Evolutionary conservation across 306 rosid species (phyloP).

Genomic region (apple (Malus domestica)): DNA sequence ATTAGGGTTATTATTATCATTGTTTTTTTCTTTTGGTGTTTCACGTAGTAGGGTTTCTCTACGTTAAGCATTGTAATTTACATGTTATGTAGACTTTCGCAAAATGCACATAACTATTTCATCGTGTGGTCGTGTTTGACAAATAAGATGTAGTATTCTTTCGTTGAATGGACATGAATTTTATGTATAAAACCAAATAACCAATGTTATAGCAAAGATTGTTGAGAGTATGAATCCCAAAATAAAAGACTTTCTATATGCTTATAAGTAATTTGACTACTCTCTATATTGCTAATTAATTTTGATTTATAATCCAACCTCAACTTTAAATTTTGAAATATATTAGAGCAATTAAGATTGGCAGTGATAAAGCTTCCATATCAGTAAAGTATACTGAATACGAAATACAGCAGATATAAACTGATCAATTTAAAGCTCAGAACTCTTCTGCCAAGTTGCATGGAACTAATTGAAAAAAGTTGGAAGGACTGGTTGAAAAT

Average conservation of each 20-base stretch:
- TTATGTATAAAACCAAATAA: not conserved
- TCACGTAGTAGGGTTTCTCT: not conserved
- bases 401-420: not conserved
- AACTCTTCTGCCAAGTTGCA: not conserved
- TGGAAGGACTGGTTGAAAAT: not conserved
- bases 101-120: not conserved
- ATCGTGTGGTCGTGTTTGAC: not conserved
- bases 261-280: too few relatives aligned
- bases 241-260: too few relatives aligned
- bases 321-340: too few relatives aligned
- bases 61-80: not conserved
- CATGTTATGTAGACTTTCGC: not conserved
- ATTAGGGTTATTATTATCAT: not conserved
- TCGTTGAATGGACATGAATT: not conserved
- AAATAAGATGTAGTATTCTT: not conserved
- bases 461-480: not conserved
- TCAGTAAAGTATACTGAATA: not conserved
- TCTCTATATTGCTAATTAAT: too few relatives aligned
- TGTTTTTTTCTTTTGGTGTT: not conserved
- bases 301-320: too few relatives aligned
- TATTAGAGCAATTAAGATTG: not conserved
- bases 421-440: not conserved
- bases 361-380: not conserved
- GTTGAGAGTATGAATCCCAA: too few relatives aligned
- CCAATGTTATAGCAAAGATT: not conserved